These are phyloP conservation scores for Monotropa hypopitys DNA, from an alignment of 179 eudicot genomes.

Conservation along the genomic window DNA sequence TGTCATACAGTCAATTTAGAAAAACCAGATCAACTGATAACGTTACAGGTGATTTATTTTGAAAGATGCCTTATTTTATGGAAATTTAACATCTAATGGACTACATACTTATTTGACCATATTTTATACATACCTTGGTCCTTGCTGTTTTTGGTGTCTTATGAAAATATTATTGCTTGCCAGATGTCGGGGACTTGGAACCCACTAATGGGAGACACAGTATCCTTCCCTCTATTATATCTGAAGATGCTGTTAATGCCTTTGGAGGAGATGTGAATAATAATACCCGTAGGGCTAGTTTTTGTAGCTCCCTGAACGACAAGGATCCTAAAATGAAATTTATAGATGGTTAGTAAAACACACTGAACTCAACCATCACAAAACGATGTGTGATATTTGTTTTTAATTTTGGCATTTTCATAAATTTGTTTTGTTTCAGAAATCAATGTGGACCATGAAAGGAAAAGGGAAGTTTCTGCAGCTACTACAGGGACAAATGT, in stretches of 20 bases:
- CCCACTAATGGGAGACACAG: constrained; percentile 20
- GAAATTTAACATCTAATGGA: neutral
- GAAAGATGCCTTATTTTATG: neutral
- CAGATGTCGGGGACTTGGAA: constrained; percentile 31
- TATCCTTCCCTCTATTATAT: constrained; percentile 13
- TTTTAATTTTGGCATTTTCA: constrained; percentile 8
- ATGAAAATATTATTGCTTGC: neutral
- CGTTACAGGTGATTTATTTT: constrained; percentile 33
- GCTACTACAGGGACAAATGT: constrained; percentile 9
- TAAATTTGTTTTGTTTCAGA: constrained; percentile 13
- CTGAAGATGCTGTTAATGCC: constrained; percentile 23
- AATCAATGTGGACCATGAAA: constrained; percentile 18
- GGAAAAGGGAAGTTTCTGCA: constrained; percentile 17
- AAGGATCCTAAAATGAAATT: constrained; percentile 8
- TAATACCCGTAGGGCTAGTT: constrained; percentile 22
- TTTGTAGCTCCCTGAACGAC: constrained; percentile 14
- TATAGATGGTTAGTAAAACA: constrained; percentile 14
- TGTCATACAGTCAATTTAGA: constrained; percentile 32
- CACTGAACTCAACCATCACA: neutral
- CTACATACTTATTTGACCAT: neutral
- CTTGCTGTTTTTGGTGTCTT: neutral
- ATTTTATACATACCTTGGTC: neutral
- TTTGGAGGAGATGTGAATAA: constrained; percentile 15
- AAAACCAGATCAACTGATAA: constrained; percentile 38
- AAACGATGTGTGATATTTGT: neutral